Conservation (phyloP, 2,329 filamentous ascomycete genomes). For the Karstenula rhodostoma region DNA sequence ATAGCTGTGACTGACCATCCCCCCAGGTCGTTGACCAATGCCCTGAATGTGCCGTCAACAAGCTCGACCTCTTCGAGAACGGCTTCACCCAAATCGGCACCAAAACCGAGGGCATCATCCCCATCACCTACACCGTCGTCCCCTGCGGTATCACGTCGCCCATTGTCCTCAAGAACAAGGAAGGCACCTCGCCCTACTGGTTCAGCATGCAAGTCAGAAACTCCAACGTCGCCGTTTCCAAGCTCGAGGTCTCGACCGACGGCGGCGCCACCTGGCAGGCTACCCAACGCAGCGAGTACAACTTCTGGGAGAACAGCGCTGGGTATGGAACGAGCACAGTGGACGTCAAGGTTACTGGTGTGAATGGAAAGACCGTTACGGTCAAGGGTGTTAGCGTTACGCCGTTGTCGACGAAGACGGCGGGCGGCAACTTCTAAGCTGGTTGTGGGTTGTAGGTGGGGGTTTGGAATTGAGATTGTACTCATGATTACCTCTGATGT, state of each 20-base stretch:
- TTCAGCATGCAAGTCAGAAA: conserved; percentile 72
- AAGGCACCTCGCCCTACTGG: conserved; percentile 61
- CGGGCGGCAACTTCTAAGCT: conserved; percentile 42
- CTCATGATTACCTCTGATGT: conserved; percentile 8
- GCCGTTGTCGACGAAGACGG: conserved; percentile 34
- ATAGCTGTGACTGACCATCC: background rate
- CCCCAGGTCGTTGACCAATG: conserved; percentile 64
- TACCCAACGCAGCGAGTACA: conserved; percentile 61
- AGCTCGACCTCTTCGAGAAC: conserved; percentile 64
- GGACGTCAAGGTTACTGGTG: conserved; percentile 64
- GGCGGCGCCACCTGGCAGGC: conserved; percentile 65
- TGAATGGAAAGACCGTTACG: conserved; percentile 59
- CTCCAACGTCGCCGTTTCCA: conserved; percentile 63
- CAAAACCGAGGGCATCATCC: conserved; percentile 57
- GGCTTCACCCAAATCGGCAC: conserved; percentile 60
- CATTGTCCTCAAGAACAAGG: conserved; percentile 62
- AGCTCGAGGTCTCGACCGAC: conserved; percentile 68
- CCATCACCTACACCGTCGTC: conserved; percentile 60
- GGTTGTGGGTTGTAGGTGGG: background rate
- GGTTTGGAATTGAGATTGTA: conserved; percentile 1
- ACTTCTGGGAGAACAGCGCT: conserved; percentile 68
- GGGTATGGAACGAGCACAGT: conserved; percentile 66
- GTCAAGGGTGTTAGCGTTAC: conserved; percentile 62
- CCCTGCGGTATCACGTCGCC: conserved; percentile 61
- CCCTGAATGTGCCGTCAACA: conserved; percentile 61